Evolutionary conservation across 805 yeast genomes (phyloP), one percentile per base, ranked within the genome.

Genomic region (Lachancea sp.): DNA sequence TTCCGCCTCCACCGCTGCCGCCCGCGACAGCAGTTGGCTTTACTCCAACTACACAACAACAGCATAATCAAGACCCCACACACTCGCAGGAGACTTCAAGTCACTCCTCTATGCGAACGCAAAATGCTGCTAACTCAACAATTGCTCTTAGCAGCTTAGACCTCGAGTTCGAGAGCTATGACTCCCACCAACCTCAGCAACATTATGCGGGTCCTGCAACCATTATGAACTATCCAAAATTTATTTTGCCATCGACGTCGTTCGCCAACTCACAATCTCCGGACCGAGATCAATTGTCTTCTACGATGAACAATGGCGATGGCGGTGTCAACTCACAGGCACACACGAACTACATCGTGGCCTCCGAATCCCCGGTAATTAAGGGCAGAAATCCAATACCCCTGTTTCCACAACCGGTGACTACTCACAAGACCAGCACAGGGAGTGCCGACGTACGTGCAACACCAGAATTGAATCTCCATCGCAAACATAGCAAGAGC

Each of bases 341-440:
- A n/a, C n/a, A n/a, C 11, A 23, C 11, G 8, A 23, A 8, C 25
- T 43, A 50, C 12, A 34, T 52, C 26, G 45, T 56, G 17, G 58
- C 56, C 9, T 52, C 58, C 3, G 56, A 54, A 17, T 54, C 58
- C 11, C 58, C 58, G 5, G 58, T 54, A 3, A 52, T 54, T 22
- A 49, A 45, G 22, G 56, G 56, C 21, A 49, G 38, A 23, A 35
- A 45, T 34, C 39, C 46, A 5, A n/a, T 24, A 15, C 30, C 31
- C 16, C 29, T 17, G 13, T 20, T 20, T 19, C 20, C 36, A 15
- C 25, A 37, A 5, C 34, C 38, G 18, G 30, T 20, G 18, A 36
- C 31, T 13, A 32, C 16, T 22, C 36, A 25, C 12, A 20, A 29
- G 28, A 20, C 26, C 19, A 36, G 26, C 16, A 20, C 29, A 12